phyloP scores from a whole-genome alignment of 352 stramenopile genomes.

The Phytophthora colocasiae region DNA sequence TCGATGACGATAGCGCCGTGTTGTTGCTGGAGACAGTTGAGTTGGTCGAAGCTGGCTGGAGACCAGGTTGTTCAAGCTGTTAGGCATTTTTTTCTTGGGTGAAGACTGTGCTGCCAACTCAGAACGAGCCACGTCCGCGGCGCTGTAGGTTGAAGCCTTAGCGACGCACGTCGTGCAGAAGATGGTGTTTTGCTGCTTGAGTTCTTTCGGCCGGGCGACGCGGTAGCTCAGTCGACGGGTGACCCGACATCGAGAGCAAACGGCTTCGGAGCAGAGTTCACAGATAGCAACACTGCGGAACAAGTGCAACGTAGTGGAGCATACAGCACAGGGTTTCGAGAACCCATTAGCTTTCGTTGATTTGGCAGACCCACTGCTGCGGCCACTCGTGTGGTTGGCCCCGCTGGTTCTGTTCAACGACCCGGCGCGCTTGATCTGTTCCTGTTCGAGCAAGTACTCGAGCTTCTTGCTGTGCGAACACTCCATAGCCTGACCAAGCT shows the following conservation, averaged over 20 bases:
- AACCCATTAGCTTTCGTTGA: constrained; percentile 2
- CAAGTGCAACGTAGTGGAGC: constrained; percentile 28
- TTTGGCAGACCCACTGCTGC: constrained; percentile 14
- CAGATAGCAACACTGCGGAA: constrained; percentile 42
- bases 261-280: constrained; percentile 42
- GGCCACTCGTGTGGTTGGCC: constrained; percentile 16
- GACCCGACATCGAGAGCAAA: constrained; percentile 51
- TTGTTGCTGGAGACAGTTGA: constrained; percentile 28
- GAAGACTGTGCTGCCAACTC: constrained; percentile 36
- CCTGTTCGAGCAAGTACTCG: constrained; percentile 49
- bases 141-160: constrained; percentile 43
- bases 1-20: constrained; percentile 21
- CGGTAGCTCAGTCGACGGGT: constrained; percentile 53
- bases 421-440: constrained; percentile 29
- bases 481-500: constrained; percentile 45
- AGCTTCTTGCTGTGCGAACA: constrained; percentile 75
- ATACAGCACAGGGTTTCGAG: constrained; percentile 34
- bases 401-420: constrained; percentile 18
- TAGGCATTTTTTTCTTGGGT: constrained; percentile 10
- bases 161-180: constrained; percentile 58
- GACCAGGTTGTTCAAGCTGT: constrained; percentile 38
- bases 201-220: constrained; percentile 38
- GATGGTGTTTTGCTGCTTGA: constrained; percentile 53
- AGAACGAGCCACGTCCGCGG: constrained; percentile 45
- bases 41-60: constrained; percentile 16